phyloP scores from a whole-genome alignment of 305 asterid genomes.

The Solanum hybrid region DNA sequence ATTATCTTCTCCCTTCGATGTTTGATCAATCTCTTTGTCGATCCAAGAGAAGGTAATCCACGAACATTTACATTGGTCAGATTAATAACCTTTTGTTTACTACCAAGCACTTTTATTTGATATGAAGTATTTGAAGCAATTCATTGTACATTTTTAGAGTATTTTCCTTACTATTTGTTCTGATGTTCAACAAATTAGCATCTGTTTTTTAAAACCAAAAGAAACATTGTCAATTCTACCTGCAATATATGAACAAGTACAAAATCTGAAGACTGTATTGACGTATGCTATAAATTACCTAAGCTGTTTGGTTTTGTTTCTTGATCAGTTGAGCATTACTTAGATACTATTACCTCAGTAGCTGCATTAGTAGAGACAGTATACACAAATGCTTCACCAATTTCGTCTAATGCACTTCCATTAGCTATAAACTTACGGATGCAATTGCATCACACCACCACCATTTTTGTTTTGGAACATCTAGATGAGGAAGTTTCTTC shows the following conservation, averaged over 20 bases:
- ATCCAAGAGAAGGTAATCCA: background rate
- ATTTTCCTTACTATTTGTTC: background rate
- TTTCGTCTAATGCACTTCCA: background rate
- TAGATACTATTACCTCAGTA: background rate
- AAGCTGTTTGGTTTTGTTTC: background rate
- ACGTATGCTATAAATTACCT: background rate
- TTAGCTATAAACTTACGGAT: background rate
- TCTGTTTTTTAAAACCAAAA: background rate
- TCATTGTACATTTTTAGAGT: background rate
- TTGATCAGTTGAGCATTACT: background rate
- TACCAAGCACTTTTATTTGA: background rate
- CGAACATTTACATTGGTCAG: background rate
- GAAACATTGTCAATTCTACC: background rate
- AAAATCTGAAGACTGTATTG: background rate
- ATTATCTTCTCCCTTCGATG: background rate
- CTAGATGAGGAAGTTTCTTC: background rate
- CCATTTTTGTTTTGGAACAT: no score
- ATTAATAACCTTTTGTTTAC: background rate
- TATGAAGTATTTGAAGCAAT: background rate
- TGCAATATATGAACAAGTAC: background rate
- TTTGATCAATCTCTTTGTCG: background rate
- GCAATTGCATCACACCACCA: background rate
- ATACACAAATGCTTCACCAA: background rate
- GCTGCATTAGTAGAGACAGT: background rate
- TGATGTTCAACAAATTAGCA: background rate